Conservation (phyloP, 2,329 filamentous ascomycete genomes). For the Didymella exigua region DNA sequence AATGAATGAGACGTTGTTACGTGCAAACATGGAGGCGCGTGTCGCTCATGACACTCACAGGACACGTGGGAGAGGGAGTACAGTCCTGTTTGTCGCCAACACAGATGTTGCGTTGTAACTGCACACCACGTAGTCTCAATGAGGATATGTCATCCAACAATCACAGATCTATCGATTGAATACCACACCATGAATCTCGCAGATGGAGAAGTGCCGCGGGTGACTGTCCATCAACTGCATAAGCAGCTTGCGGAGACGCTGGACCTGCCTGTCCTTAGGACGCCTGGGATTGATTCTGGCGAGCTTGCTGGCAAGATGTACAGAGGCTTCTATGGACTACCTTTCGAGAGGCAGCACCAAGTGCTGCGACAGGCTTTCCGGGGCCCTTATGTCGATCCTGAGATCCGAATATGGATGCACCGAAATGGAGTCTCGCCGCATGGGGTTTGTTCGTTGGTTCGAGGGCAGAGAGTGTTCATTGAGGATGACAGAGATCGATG, state of each 20-base stretch:
- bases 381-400: background rate
- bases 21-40: background rate
- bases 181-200: background rate
- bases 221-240: background rate
- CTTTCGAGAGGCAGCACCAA: background rate
- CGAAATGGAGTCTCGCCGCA: background rate
- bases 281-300: background rate
- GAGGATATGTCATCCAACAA: background rate
- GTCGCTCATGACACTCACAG: background rate
- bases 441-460: background rate
- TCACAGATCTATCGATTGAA: background rate
- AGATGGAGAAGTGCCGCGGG: background rate
- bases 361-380: background rate
- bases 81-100: background rate
- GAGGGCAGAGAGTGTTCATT: background rate
- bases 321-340: background rate
- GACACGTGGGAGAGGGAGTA: background rate
- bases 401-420: background rate
- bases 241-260: background rate
- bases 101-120: background rate
- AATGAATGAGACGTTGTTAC: background rate
- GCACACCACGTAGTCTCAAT: background rate
- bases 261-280: background rate
- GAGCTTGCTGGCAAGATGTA: background rate
- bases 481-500: background rate